Conservation (phyloP, 2,329 filamentous ascomycete species). For the Pleurostoma richardsiae region DNA sequence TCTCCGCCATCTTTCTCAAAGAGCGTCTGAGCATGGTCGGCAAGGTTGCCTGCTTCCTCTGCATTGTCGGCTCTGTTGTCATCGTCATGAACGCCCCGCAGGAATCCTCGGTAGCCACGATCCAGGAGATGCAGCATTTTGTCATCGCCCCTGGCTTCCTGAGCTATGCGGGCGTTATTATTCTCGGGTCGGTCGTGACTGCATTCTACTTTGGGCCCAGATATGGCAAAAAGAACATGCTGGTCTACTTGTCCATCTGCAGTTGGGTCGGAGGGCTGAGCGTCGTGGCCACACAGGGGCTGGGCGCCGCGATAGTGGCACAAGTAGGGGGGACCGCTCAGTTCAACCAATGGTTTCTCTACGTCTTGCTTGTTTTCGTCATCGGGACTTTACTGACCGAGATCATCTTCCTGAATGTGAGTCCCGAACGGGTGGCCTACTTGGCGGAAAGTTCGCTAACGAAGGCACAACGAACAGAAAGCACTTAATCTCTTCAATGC, state of each 20-base stretch:
- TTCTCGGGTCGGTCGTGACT: constrained; percentile 66
- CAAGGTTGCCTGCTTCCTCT: constrained; percentile 92
- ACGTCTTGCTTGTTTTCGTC: constrained; percentile 87
- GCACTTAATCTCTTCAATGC: constrained; percentile 96
- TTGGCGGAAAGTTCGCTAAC: background rate
- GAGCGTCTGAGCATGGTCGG: constrained; percentile 93
- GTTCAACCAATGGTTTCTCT: constrained; percentile 97
- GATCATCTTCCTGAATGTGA: constrained; percentile 91
- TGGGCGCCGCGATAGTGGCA: constrained; percentile 86
- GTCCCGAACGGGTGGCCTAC: constrained; percentile 32
- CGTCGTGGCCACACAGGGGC: constrained; percentile 89
- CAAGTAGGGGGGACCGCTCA: constrained; percentile 77
- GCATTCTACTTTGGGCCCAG: constrained; percentile 78
- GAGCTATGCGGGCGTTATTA: constrained; percentile 75
- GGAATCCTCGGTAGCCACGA: constrained; percentile 77
- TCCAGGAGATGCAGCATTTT: constrained; percentile 87
- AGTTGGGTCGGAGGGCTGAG: constrained; percentile 90
- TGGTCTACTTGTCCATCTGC: constrained; percentile 95
- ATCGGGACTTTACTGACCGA: constrained; percentile 84
- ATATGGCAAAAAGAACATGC: constrained; percentile 95
- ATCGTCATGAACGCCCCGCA: constrained; percentile 91
- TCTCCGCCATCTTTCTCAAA: constrained; percentile 93
- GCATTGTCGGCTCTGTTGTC: constrained; percentile 86
- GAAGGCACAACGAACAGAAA: constrained; percentile 63
- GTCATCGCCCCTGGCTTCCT: constrained; percentile 85